Evolutionary conservation across 2,329 filamentous ascomycete genomes (phyloP), one percentile per base, ranked within the genome.

Genomic region (Cryphonectria naterciae): DNA sequence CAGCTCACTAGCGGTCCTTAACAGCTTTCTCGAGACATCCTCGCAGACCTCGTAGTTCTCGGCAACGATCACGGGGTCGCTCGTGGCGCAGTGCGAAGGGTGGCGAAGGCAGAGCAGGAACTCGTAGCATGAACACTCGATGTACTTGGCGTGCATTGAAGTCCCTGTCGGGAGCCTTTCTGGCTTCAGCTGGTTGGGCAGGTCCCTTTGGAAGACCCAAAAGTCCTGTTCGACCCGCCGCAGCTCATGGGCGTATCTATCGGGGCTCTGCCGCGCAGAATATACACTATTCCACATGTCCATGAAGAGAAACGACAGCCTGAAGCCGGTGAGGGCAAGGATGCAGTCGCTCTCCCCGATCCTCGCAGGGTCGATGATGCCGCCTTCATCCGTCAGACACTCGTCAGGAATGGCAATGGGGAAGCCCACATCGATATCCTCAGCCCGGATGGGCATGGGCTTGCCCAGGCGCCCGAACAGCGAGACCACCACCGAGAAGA

Each of bases 201-300:
- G 82, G 15, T 86, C 84, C 0, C 90, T 86, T 71, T 88, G 85
- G 87, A 91, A 94, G 15, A 84, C 82, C 32, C 85, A 81, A 22
- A 93, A 82, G 73, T 90, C 88, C 11, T 84, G 84, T 76, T 96
- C 92, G 11, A 97, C 84, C 0, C 85, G 84, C 61, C 87, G 85
- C 41, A 96, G 85, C 2, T 88, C 86, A 2, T 85, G 81, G 46
- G 89, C 81, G 77, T 96, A 95, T 46, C 83, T 85, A n/a, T 82
- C 84, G 1, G 89, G 84, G 58, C 90, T 87, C 66, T 88, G 85
- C 43, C 87, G 86, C 15, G 93, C 88, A 60, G 91, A 87, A 81
- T 95, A 95, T n/a, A 97, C 87, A 54, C 88, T 91, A 75, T 88
- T 87, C 78, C 92, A 94, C 80, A 97, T 87, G 72, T 95, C 91